Conservation (phyloP, 2,329 filamentous ascomycete genomes). For the Xylariaceae sp. region DNA sequence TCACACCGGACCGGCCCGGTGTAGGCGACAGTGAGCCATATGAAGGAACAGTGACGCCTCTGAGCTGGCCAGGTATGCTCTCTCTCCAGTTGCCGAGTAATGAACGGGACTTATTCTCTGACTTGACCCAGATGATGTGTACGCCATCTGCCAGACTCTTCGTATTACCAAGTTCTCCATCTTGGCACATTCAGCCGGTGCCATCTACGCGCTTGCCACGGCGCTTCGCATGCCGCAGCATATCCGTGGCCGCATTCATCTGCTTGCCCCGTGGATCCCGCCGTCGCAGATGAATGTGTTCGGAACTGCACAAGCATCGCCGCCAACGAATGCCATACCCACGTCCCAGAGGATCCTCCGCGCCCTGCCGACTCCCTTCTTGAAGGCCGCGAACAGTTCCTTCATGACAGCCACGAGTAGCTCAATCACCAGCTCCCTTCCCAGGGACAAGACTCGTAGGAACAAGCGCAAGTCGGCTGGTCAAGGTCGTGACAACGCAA, state of each 20-base stretch:
- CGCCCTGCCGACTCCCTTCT: slow-evolving; percentile 79
- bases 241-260: slow-evolving; percentile 87
- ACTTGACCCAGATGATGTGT: slow-evolving; percentile 62
- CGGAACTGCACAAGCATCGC: slow-evolving; percentile 64
- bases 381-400: slow-evolving; percentile 91
- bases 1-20: slow-evolving; percentile 89
- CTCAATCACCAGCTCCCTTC: slow-evolving; percentile 72
- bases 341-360: slow-evolving; percentile 88
- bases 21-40: slow-evolving; percentile 89
- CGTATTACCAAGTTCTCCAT: slow-evolving; percentile 96
- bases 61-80: slow-evolving; percentile 92
- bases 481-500: slow-evolving; percentile 32
- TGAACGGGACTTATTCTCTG: slow-evolving; percentile 19
- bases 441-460: slow-evolving; percentile 55
- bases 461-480: slow-evolving; percentile 48
- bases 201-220: slow-evolving; percentile 95
- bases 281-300: slow-evolving; percentile 86
- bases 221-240: slow-evolving; percentile 94
- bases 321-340: slow-evolving; percentile 80
- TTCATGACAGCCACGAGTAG: slow-evolving; percentile 92
- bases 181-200: slow-evolving; percentile 89
- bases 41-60: slow-evolving; percentile 76
- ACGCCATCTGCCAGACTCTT: slow-evolving; percentile 85
- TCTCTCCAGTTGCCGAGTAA: slow-evolving; percentile 12
- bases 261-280: slow-evolving; percentile 94